Percentiles rank a stretch among this genome's conserved stretches.
Evolutionary conservation across 805 yeast genomes (phyloP).

Genomic region (Metschnikowia orientalis): DNA sequence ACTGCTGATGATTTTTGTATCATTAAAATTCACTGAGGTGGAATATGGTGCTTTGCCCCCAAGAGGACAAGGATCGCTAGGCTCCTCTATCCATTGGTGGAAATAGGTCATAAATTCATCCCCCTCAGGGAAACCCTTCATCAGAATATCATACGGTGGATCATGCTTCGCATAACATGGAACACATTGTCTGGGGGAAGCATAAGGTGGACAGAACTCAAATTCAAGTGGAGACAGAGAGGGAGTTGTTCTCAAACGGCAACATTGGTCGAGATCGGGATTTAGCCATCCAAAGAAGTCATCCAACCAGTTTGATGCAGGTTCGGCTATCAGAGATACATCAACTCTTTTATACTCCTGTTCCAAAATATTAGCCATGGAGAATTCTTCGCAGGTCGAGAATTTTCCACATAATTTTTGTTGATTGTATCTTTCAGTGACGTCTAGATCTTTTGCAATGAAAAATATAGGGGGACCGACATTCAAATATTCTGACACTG

Average conservation of each 20-base stretch:
- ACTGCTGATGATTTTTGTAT: slow-evolving; percentile 46
- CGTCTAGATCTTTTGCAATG: slow-evolving; percentile 65
- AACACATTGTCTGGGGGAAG: slow-evolving; percentile 68
- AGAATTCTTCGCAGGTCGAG: slow-evolving; percentile 73
- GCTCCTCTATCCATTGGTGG: slow-evolving; percentile 76
- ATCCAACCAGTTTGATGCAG: slow-evolving; percentile 90
- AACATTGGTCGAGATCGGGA: slow-evolving; percentile 83
- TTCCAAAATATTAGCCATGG: slow-evolving; percentile 75
- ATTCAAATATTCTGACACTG: slow-evolving; percentile 65
- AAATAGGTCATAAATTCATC: slow-evolving; percentile 68
- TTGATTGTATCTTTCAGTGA: slow-evolving; percentile 60
- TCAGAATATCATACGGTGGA: slow-evolving; percentile 61
- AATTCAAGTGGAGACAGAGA: background rate
- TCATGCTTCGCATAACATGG: slow-evolving; percentile 61
- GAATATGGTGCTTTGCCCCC: slow-evolving; percentile 95
- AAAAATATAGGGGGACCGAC: slow-evolving; percentile 93
- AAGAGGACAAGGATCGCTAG: slow-evolving; percentile 86
- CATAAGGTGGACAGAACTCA: slow-evolving; percentile 62
- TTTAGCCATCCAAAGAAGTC: slow-evolving; percentile 84
- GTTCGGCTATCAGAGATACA: slow-evolving; percentile 67
- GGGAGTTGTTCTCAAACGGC: slow-evolving; percentile 65
- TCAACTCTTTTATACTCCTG: slow-evolving; percentile 72
- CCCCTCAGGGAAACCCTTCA: slow-evolving; percentile 79
- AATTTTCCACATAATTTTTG: slow-evolving; percentile 82
- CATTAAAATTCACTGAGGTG: slow-evolving; percentile 36